These are phyloP conservation scores for Sclerotinia nivalis DNA, from an alignment of 2,329 filamentous ascomycete species.

Conservation along the genomic window DNA sequence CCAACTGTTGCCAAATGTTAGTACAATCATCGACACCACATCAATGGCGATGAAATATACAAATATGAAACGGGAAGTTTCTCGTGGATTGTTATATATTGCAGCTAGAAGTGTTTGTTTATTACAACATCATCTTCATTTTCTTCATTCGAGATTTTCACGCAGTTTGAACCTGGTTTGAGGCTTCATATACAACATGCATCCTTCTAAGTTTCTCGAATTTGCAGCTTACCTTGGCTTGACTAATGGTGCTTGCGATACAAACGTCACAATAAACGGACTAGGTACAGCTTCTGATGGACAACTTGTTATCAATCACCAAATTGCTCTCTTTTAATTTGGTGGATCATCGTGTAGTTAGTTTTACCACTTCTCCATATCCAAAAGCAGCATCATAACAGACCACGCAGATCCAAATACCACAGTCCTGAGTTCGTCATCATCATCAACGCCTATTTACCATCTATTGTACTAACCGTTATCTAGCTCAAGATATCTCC, in stretches of 20 bases:
- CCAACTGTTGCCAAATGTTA: slow-evolving; percentile 14
- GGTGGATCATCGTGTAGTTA: slow-evolving; percentile 11
- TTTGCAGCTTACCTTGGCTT: background rate
- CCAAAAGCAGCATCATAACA: background rate
- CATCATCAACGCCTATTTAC: background rate
- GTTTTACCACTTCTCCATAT: background rate
- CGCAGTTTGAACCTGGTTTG: background rate
- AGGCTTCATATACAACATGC: slow-evolving; percentile 4
- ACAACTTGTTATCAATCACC: slow-evolving; percentile 1
- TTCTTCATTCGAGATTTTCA: background rate
- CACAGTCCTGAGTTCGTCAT: background rate
- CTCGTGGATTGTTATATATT: slow-evolving; percentile 4
- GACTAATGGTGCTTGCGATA: slow-evolving; percentile 13
- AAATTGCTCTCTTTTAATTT: slow-evolving; percentile 9
- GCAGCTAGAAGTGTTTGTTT: background rate
- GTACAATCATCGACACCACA: background rate
- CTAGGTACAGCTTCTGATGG: slow-evolving; percentile 10
- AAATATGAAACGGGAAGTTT: slow-evolving; percentile 12
- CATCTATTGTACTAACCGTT: background rate
- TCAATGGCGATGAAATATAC: background rate
- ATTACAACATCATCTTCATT: background rate
- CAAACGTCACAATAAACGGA: slow-evolving; percentile 17
- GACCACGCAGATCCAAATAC: background rate
- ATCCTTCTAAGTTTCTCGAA: background rate
- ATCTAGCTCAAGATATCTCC: background rate